Evolutionary conservation across 176 grass and related monocot species (phyloP), one percentile per base, ranked within the genome.

Genomic region (Dendrocalamus sinicus): DNA sequence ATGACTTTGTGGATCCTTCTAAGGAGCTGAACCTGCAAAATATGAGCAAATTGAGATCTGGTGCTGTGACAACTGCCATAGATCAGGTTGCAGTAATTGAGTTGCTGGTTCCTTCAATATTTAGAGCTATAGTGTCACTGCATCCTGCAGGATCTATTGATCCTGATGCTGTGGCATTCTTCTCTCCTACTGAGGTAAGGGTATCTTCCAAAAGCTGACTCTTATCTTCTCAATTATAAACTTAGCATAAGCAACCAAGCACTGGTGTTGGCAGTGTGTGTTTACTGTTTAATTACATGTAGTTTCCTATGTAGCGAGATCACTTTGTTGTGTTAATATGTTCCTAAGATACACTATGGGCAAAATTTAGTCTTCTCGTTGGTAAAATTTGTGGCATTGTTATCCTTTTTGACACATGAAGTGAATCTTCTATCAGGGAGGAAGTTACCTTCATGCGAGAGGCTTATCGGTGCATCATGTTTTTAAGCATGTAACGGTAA

Each of bases 111-210:
- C 88, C 94, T 84, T 93, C 90, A 66, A 86, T 96, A 89, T 99
- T 92, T 87, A 92, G 97, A 93, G 92, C 91, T 92, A 26, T 96
- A 86, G 92, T 99, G 51, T 96, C 94, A 41, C 84, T 99, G 89
- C 97, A 96, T 90, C 90, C 92, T 70, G 93, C 87, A 84, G 97
- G 97, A 89, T 96, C 97, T 53, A 79, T 73, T 78, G 86, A 94
- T 75, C 92, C 94, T 89, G 92, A 96, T 87, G 86, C 97, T 62
- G 88, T 96, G 30, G 92, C 94, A 59, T 93, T 99, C 83, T 99
- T 99, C 85, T 92, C 97, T 90, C 88, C 92, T 75, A 89, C 82
- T 73, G 97, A 99, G 94, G 97, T 99, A 87, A 86, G 12, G 13
- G 65, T 41, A 14, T 68, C 69, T 57, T 88, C 45, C 55, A 76